Evolutionary conservation across 352 stramenopile species (phyloP).

Genomic region (Pythium volutum): DNA sequence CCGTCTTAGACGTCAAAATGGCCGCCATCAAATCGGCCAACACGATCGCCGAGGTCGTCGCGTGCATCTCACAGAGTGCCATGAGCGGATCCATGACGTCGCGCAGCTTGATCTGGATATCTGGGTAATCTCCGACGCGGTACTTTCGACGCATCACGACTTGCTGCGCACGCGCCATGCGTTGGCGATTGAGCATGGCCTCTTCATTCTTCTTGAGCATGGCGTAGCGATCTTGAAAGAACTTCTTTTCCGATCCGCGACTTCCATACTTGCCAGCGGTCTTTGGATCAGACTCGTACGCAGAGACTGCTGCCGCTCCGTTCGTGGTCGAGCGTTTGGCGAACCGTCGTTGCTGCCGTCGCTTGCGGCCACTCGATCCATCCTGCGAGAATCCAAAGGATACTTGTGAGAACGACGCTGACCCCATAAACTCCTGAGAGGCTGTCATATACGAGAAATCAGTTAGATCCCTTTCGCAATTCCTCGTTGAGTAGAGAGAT

Average conservation of each 20-base stretch:
- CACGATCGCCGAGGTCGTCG: slow-evolving; percentile 31
- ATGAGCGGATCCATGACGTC: slow-evolving; percentile 73
- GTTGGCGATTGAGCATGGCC: slow-evolving; percentile 46
- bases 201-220: slow-evolving; percentile 52
- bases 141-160: slow-evolving; percentile 73
- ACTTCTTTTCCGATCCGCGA: slow-evolving; percentile 31
- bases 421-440: slow-evolving; percentile 13
- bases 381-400: slow-evolving; percentile 9
- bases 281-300: not conserved
- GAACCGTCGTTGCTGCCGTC: slow-evolving; percentile 26
- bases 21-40: slow-evolving; percentile 31
- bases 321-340: slow-evolving; percentile 20
- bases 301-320: not conserved
- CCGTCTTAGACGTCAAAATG: slow-evolving; percentile 15
- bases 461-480: not conserved
- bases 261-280: not conserved
- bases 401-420: slow-evolving; percentile 7
- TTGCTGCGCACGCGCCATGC: slow-evolving; percentile 42
- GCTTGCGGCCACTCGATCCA: not conserved
- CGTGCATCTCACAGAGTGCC: slow-evolving; percentile 51
- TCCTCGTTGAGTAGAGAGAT: not conserved
- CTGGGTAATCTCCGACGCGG: slow-evolving; percentile 62
- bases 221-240: slow-evolving; percentile 65
- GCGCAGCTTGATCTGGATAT: slow-evolving; percentile 72
- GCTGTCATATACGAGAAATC: not conserved